Evolutionary conservation across 768 basidiomycete species (phyloP).

Genomic region (Hygrophoropsis aurantiaca): DNA sequence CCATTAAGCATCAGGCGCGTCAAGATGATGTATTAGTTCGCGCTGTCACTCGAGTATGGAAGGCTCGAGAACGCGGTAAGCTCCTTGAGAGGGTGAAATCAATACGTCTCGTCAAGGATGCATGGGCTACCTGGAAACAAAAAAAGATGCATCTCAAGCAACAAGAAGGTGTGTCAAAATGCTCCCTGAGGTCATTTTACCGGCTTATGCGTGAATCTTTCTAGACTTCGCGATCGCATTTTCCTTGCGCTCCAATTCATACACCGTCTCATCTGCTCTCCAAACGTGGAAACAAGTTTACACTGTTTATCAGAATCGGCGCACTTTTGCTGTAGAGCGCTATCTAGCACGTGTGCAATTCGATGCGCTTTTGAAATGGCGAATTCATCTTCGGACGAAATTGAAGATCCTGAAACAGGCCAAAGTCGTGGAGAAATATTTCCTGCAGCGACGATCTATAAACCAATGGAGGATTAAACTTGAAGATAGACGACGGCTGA

Average conservation of each 20-base stretch:
- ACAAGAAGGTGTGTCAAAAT: slow-evolving; percentile 44
- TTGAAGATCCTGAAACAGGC: slow-evolving; percentile 54
- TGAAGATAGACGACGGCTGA: slow-evolving; percentile 43
- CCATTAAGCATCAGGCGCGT: slow-evolving; percentile 52
- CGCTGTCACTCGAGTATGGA: slow-evolving; percentile 65
- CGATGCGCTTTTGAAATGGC: slow-evolving; percentile 56
- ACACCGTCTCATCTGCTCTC: slow-evolving; percentile 34
- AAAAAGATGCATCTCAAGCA: slow-evolving; percentile 38
- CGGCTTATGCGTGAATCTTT: slow-evolving; percentile 11
- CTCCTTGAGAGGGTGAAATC: slow-evolving; percentile 54
- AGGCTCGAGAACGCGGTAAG: slow-evolving; percentile 61
- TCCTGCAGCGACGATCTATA: slow-evolving; percentile 49
- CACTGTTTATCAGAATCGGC: slow-evolving; percentile 45
- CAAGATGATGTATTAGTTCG: slow-evolving; percentile 59
- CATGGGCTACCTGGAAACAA: slow-evolving; percentile 52
- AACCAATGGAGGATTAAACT: slow-evolving; percentile 47
- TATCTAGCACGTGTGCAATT: slow-evolving; percentile 34
- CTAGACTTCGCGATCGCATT: slow-evolving; percentile 54
- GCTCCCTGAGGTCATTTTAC: not conserved
- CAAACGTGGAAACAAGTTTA: slow-evolving; percentile 46
- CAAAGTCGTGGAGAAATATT: slow-evolving; percentile 49
- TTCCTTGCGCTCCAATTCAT: slow-evolving; percentile 43
- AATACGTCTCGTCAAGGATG: slow-evolving; percentile 42
- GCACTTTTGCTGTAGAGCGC: slow-evolving; percentile 45
- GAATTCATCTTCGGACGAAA: slow-evolving; percentile 48